Percentiles rank a stretch among this genome's conserved stretches.
Conservation (phyloP, 176 grass and related monocot genomes). For the sorghum (Sorghum bicolor) region Sorghum_bicolor_NCBIv3 NC_012879.2:58058001-58058500, state of each 20-base stretch:
- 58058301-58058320: conserved; percentile 41
- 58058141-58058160: conserved; percentile 41
- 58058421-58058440: no score
- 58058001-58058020: not conserved
- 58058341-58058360: no score
- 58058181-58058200: conserved; percentile 28
- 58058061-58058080: not conserved
- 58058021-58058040: conserved; percentile 42
- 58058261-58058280: conserved; percentile 38
- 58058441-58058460: no score
- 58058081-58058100: conserved; percentile 49
- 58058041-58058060: conserved; percentile 33
- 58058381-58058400: no score
- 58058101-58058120: conserved; percentile 32
- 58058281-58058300: conserved; percentile 37
- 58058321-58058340: conserved; percentile 40
- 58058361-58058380: no score
- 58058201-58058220: conserved; percentile 43
- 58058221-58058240: conserved; percentile 15
- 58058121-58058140: conserved; percentile 30
- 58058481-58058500: not conserved
- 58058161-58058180: conserved; percentile 33
- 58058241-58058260: conserved; percentile 43
- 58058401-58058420: no score
- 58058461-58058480: no score